Evolutionary conservation across 2,329 filamentous ascomycete species (phyloP).

Genomic region (Grosmannia serpens): DNA sequence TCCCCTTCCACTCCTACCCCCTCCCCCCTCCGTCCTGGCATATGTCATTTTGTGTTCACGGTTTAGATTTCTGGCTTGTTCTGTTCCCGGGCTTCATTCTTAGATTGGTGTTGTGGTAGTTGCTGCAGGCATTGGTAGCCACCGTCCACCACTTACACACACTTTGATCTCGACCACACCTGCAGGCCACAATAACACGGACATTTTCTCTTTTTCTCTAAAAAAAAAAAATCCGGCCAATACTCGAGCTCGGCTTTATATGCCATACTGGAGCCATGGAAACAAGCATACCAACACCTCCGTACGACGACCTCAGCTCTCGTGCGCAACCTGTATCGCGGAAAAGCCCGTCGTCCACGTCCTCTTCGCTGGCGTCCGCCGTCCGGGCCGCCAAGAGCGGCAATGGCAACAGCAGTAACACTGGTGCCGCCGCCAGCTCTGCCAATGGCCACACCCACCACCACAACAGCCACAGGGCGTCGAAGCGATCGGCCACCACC

Average conservation of each 20-base stretch:
- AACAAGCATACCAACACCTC: constrained; percentile 39
- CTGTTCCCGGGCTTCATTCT: background rate
- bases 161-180: background rate
- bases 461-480: constrained; percentile 28
- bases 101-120: background rate
- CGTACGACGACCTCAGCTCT: constrained; percentile 30
- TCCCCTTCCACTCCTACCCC: background rate
- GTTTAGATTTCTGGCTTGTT: background rate
- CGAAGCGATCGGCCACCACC: constrained; percentile 31
- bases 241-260: background rate
- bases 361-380: background rate
- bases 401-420: constrained; percentile 10
- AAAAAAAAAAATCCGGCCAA: background rate
- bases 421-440: background rate
- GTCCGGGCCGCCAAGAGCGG: constrained; percentile 12
- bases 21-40: background rate
- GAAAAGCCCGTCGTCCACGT: constrained; percentile 30
- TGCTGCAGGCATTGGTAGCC: background rate
- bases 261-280: constrained; percentile 27
- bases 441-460: constrained; percentile 6
- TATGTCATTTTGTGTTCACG: background rate
- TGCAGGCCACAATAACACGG: background rate
- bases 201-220: no score
- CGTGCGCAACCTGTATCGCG: constrained; percentile 15
- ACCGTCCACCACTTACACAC: background rate